Evolutionary conservation across 352 stramenopile species (phyloP).

Genomic region (Globisporangium okanoganense): DNA sequence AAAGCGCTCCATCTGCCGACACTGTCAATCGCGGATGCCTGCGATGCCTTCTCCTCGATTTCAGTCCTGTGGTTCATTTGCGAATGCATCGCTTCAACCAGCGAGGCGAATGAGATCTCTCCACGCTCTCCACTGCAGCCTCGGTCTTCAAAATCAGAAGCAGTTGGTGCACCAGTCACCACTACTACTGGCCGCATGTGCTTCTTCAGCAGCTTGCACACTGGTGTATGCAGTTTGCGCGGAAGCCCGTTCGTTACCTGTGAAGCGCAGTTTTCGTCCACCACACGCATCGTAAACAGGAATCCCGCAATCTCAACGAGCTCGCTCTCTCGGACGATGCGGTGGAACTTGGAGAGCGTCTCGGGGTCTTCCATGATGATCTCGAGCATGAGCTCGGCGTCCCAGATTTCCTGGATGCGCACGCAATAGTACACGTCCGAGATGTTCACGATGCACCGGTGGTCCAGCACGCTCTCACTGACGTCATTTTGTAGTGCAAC

Average conservation of each 20-base stretch:
- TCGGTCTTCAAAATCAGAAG: not conserved
- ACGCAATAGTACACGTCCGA: constrained; percentile 50
- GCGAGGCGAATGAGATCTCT: constrained; percentile 7
- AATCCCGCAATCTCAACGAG: constrained; percentile 29
- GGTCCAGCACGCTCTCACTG: constrained; percentile 35
- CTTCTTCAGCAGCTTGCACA: constrained; percentile 28
- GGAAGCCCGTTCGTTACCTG: constrained; percentile 29
- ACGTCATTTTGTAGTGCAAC: not conserved
- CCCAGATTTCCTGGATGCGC: constrained; percentile 56
- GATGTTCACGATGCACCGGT: constrained; percentile 50
- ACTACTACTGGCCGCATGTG: constrained; percentile 11
- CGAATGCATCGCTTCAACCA: not conserved
- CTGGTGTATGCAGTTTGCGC: constrained; percentile 17
- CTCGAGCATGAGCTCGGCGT: constrained; percentile 55
- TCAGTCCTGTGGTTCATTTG: not conserved
- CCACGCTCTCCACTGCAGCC: not conserved
- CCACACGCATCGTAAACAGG: constrained; percentile 19
- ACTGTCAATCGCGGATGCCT: not conserved
- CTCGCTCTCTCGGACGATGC: constrained; percentile 27
- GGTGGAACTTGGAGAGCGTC: constrained; percentile 27
- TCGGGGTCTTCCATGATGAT: constrained; percentile 58
- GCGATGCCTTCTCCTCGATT: not conserved
- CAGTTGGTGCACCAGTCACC: too few relatives aligned
- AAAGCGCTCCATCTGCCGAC: not conserved
- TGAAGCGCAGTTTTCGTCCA: constrained; percentile 16